These are phyloP conservation scores for Hyaloperonospora brassicae DNA, from an alignment of 352 stramenopile genomes.

Conservation along the genomic window DNA sequence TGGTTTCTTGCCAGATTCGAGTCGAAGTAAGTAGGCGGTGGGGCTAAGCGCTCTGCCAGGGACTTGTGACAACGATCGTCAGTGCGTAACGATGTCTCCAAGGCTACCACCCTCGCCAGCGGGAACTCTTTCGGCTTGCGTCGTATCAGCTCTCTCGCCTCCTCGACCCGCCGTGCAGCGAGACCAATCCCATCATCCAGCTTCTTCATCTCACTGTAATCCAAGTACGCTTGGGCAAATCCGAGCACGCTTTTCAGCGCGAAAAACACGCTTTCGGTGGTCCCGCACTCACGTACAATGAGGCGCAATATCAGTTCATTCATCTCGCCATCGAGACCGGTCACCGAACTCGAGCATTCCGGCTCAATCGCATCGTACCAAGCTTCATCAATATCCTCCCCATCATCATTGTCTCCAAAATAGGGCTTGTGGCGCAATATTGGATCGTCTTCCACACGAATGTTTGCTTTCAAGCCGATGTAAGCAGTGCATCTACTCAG, in stretches of 20 bases:
- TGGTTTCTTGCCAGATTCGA: constrained; percentile 45
- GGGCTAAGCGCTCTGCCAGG: constrained; percentile 37
- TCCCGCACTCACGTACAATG: constrained; percentile 46
- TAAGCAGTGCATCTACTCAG: constrained; percentile 62
- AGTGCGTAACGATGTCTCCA: constrained; percentile 27
- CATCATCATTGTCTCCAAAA: constrained; percentile 87
- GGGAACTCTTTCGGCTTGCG: constrained; percentile 18
- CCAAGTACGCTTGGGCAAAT: constrained; percentile 50
- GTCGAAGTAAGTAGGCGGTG: constrained; percentile 56
- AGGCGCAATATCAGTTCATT: constrained; percentile 68
- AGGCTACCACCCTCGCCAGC: constrained; percentile 27
- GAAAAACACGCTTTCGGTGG: constrained; percentile 48
- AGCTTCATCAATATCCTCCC: constrained; percentile 64
- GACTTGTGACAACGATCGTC: constrained; percentile 8
- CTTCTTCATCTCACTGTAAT: constrained; percentile 72
- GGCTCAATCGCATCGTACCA: constrained; percentile 51
- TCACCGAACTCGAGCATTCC: constrained; percentile 32
- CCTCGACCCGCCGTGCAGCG: constrained; percentile 35
- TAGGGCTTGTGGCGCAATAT: constrained; percentile 86
- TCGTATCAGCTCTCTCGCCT: constrained; percentile 35
- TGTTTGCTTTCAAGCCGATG: constrained; percentile 58
- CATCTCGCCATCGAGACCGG: constrained; percentile 50
- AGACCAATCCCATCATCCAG: constrained; percentile 33
- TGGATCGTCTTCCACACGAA: constrained; percentile 81
- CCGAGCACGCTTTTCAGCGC: constrained; percentile 49